Evolutionary conservation across 176 grass and related monocot genomes (phyloP), one percentile per base, ranked within the genome.

Genomic region (Oryza brachyantha): DNA sequence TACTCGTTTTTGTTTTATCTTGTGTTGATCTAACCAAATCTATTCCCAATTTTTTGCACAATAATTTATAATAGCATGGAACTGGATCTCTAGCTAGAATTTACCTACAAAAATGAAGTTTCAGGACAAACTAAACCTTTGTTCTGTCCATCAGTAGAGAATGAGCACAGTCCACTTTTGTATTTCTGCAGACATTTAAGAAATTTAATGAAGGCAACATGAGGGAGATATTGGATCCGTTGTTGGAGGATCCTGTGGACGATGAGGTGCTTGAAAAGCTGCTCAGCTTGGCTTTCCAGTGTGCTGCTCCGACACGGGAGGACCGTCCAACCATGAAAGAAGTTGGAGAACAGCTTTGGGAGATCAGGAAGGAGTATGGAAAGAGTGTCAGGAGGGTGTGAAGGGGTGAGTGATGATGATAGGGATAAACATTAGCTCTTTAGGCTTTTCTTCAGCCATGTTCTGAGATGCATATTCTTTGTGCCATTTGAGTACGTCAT

Each of bases 321-420:
- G 92, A 94, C 37, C 89, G 95, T 1, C 95, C 95, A 25, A 91
- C 79, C 29, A 97, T 97, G 92, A 94, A 94, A 64, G 92, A 90
- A 88, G 95, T 94, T n/a, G 85, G 73, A 36, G 89, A 94, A 76
- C 87, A 94, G 79, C 77, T 97, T n/a, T 97, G 95, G 95, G 95
- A 94, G 76, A 92, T 94, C 43, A 88, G 95, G 86, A 94, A 92
- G 82, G 89, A 82, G 37, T 88, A 90, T 7, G 72, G 79, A 21
- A 94, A 87, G 76, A 88, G 71, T 13, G 5, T 64, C 21, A 86
- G 73, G 77, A 84, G 65, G 31, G 59, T 3, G 36, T 85, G 82
- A 85, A 65, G 1, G 14, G 42, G 11, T 41, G 8, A 80, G 73
- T 64, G 32, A 6, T 2, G 31, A 4, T 2, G 31, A 2, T 2